phyloP scores from a whole-genome alignment of 352 stramenopile genomes.

The Pythium chondricola region DNA sequence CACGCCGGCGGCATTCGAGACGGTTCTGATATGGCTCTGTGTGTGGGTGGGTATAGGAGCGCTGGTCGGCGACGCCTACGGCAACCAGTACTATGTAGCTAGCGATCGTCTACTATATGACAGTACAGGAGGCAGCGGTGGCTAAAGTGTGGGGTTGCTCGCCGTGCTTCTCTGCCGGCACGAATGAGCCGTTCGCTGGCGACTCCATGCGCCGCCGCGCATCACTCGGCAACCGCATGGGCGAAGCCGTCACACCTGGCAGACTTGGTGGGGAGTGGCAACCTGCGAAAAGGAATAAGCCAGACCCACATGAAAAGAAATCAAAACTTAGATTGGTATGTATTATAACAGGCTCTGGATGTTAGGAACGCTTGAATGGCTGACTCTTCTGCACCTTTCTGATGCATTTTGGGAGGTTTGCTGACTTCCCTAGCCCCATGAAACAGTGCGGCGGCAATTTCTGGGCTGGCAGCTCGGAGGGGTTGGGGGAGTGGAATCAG shows the following conservation, averaged over 20 bases:
- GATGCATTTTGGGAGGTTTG: background rate
- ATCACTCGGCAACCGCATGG: no score
- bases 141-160: no score
- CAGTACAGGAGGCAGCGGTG: no score
- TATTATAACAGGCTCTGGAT: background rate
- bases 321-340: background rate
- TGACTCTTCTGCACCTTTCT: no score
- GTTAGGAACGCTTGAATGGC: no score
- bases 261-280: slow-evolving; percentile 1
- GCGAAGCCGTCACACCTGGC: no score
- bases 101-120: no score
- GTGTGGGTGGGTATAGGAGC: background rate
- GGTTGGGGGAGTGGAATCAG: slow-evolving; percentile 5
- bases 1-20: slow-evolving; percentile 3
- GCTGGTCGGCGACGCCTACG: no score
- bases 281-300: slow-evolving; percentile 5
- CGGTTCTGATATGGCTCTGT: background rate
- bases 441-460: slow-evolving; percentile 16
- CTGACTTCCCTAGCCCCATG: slow-evolving; percentile 21
- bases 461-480: slow-evolving; percentile 13
- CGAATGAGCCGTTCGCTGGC: no score
- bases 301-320: background rate
- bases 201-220: no score
- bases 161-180: no score
- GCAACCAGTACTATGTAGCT: no score